Conservation (phyloP, 257 asterid species). For the Eustoma russellianum region DNA sequence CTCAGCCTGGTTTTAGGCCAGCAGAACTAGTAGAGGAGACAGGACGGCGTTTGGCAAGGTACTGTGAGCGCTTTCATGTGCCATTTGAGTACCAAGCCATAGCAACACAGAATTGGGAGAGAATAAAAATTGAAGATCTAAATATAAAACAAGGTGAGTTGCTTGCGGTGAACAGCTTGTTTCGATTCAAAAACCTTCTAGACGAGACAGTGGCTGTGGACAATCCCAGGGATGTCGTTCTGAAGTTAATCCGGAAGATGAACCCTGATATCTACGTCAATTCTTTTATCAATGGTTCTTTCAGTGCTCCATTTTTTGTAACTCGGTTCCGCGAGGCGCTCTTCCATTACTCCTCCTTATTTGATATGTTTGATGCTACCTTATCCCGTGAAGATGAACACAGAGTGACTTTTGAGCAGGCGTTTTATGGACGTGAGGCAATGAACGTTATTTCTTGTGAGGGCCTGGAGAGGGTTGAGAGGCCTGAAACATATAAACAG, state of each 20-base stretch:
- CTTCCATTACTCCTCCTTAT: constrained; percentile 65
- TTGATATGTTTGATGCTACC: constrained; percentile 78
- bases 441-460: constrained; percentile 83
- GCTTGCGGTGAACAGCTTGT: constrained; percentile 68
- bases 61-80: constrained; percentile 69
- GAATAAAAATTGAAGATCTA: constrained; percentile 56
- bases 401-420: constrained; percentile 64
- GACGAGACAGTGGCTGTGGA: constrained; percentile 62
- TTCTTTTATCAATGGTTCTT: constrained; percentile 50
- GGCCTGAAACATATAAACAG: constrained; percentile 90
- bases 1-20: constrained; percentile 83
- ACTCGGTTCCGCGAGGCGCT: constrained; percentile 90
- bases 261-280: constrained; percentile 63
- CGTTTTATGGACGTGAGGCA: constrained; percentile 63
- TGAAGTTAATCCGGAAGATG: constrained; percentile 48
- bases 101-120: constrained; percentile 72
- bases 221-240: constrained; percentile 70
- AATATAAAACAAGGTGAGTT: constrained; percentile 50
- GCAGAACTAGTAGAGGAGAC: constrained; percentile 74
- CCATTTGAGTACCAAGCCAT: constrained; percentile 70
- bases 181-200: constrained; percentile 46
- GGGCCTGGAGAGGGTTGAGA: constrained; percentile 75
- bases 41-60: constrained; percentile 59
- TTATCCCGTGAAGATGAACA: constrained; percentile 56
- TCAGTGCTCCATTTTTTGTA: constrained; percentile 68